phyloP scores from a whole-genome alignment of 331 rosid genomes.

The Malus hybrid region DNA sequence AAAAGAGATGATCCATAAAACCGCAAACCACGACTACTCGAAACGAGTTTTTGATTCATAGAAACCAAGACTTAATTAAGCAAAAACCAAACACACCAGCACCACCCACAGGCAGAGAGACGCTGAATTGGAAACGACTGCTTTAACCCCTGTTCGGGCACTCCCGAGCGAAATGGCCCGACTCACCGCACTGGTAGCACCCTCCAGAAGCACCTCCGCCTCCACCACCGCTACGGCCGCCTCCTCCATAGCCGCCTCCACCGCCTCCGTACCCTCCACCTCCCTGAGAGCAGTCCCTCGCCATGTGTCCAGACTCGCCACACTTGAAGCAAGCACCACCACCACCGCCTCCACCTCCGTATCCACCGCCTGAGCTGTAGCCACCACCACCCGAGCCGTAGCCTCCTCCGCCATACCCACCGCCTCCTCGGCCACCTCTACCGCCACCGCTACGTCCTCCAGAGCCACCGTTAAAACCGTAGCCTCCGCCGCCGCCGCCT shows the following conservation, averaged over 20 bases:
- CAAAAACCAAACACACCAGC: not conserved
- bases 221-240: slow-evolving; percentile 28
- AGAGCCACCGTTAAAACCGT: slow-evolving; percentile 29
- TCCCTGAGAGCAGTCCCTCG: slow-evolving; percentile 38
- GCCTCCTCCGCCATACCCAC: slow-evolving; percentile 18
- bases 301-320: slow-evolving; percentile 64
- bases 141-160: slow-evolving; percentile 31
- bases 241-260: slow-evolving; percentile 18
- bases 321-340: slow-evolving; percentile 64
- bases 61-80: not conserved
- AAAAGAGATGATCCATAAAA: not conserved
- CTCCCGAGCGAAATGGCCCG: slow-evolving; percentile 69
- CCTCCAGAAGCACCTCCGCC: slow-evolving; percentile 38
- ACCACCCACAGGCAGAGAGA: not conserved
- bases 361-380: not conserved
- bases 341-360: slow-evolving; percentile 24
- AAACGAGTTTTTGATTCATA: not conserved
- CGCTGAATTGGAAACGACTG: not conserved
- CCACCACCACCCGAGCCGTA: slow-evolving; percentile 13
- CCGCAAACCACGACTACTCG: not conserved
- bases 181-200: slow-evolving; percentile 63
- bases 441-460: slow-evolving; percentile 26
- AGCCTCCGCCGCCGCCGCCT: slow-evolving; percentile 34
- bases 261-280: slow-evolving; percentile 20
- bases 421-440: slow-evolving; percentile 11